Conservation (phyloP, 306 rosid species). For the Fragaria vesca region DNA sequence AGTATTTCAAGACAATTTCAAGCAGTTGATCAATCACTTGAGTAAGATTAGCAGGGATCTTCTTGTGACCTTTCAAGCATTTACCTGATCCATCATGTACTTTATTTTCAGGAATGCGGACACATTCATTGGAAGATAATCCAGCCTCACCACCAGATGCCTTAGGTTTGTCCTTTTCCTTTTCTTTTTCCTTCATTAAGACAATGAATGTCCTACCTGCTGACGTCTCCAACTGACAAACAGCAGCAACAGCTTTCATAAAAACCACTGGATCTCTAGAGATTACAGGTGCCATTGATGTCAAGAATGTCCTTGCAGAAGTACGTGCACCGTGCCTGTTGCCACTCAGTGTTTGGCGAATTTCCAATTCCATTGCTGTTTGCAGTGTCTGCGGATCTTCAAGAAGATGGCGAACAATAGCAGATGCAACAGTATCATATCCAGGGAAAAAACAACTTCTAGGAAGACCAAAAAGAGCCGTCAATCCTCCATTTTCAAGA, state of each 20-base stretch:
- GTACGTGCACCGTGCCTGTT: constrained; percentile 83
- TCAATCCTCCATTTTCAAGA: constrained; percentile 92
- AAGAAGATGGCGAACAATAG: constrained; percentile 94
- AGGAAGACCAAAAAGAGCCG: constrained; percentile 77
- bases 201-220: constrained; percentile 85
- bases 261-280: constrained; percentile 94
- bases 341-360: constrained; percentile 77
- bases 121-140: constrained; percentile 66
- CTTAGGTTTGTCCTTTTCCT: constrained; percentile 84
- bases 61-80: constrained; percentile 80
- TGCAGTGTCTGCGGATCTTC: constrained; percentile 99
- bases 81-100: constrained; percentile 76
- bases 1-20: constrained; percentile 86
- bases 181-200: constrained; percentile 78
- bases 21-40: constrained; percentile 97
- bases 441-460: constrained; percentile 91
- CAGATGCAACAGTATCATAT: constrained; percentile 92
- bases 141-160: constrained; percentile 61
- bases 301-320: constrained; percentile 69
- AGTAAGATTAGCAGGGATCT: constrained; percentile 84
- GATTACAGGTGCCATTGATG: constrained; percentile 92
- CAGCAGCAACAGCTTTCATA: constrained; percentile 88
- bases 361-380: constrained; percentile 95
- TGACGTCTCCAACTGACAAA: constrained; percentile 90
- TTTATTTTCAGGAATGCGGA: constrained; percentile 80